phyloP scores from a whole-genome alignment of 75 land plant genomes.

The Azolla pinnata region DNA sequence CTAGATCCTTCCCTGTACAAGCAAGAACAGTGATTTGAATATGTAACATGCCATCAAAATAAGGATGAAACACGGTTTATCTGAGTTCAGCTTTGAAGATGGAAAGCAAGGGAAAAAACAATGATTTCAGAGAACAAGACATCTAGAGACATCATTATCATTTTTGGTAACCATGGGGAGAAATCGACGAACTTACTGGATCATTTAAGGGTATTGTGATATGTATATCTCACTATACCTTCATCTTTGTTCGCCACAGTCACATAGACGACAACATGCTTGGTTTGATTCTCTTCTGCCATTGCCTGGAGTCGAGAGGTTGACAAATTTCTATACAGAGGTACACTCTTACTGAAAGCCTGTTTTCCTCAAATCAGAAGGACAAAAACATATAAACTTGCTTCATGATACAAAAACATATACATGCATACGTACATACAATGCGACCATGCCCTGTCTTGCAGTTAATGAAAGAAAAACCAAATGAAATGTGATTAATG shows the following conservation, averaged over 20 bases:
- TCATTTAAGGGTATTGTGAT: neutral
- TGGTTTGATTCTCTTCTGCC: neutral
- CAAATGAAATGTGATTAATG: too few relatives aligned
- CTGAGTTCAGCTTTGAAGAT: too few relatives aligned
- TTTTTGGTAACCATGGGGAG: neutral
- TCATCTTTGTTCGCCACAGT: conserved; percentile 94
- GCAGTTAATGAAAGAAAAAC: too few relatives aligned
- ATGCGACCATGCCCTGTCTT: too few relatives aligned
- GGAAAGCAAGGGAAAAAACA: neutral
- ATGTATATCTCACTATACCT: conserved; percentile 23
- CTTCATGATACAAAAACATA: too few relatives aligned
- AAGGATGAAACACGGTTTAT: too few relatives aligned
- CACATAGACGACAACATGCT: conserved; percentile 72
- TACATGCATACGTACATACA: too few relatives aligned
- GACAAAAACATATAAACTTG: too few relatives aligned
- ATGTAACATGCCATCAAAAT: neutral
- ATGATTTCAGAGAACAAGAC: neutral
- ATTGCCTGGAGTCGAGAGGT: neutral
- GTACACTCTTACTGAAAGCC: too few relatives aligned
- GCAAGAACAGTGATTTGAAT: neutral
- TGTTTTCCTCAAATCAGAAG: too few relatives aligned
- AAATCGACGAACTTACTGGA: neutral
- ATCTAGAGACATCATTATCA: neutral
- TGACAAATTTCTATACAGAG: too few relatives aligned
- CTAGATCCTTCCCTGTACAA: conserved; percentile 60